Evolutionary conservation across 768 basidiomycete species (phyloP).

Genomic region (Leccinum fibrillosum): DNA sequence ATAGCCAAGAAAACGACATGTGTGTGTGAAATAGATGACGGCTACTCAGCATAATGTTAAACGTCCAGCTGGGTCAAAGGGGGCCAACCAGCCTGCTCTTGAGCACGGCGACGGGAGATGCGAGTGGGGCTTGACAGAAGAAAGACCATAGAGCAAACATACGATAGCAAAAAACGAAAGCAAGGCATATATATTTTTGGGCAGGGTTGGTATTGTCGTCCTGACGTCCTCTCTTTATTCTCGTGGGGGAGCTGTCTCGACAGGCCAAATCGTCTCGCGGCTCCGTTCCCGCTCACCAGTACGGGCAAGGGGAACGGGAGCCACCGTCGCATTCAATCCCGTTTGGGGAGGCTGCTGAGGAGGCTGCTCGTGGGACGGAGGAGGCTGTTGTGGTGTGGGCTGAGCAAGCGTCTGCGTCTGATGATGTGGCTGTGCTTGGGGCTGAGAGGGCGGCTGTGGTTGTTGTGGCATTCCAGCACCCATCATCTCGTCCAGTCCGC

Average conservation of each 20-base stretch:
- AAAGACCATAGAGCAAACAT: conserved; percentile 11
- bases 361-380: conserved; percentile 28
- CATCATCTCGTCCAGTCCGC: conserved; percentile 75
- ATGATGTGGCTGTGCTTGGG: conserved; percentile 24
- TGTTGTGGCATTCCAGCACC: conserved; percentile 25
- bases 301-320: conserved; percentile 23
- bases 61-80: conserved; percentile 20
- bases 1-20: conserved; percentile 21
- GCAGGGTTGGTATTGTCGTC: conserved; percentile 9
- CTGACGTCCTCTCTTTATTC: conserved; percentile 25
- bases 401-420: conserved; percentile 23
- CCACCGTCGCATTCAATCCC: conserved; percentile 7
- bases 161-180: conserved; percentile 31
- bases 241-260: conserved; percentile 25
- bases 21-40: conserved; percentile 14
- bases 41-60: conserved; percentile 25
- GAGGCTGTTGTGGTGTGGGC: conserved; percentile 21
- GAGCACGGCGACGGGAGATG: conserved; percentile 8
- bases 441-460: conserved; percentile 19
- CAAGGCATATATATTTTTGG: conserved; percentile 19
- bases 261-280: conserved; percentile 29
- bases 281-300: conserved; percentile 27
- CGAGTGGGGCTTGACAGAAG: conserved; percentile 23
- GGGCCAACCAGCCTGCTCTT: conserved; percentile 11
- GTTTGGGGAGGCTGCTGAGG: conserved; percentile 21